Conservation (phyloP, 805 yeast genomes). For the Starmera dryadoides region DNA sequence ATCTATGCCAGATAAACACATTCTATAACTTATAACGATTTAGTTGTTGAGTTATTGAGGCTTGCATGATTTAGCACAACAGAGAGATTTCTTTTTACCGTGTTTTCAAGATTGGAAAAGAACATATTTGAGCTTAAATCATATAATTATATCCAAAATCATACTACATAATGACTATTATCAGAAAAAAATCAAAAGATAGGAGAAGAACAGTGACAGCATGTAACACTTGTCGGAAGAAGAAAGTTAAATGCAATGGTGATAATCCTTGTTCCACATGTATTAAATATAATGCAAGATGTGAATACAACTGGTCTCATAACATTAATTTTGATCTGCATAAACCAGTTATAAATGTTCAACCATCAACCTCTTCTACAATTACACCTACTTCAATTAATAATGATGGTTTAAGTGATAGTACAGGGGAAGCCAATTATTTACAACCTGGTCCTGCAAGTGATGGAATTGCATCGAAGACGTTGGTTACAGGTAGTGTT, state of each 20-base stretch:
- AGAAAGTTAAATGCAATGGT: not conserved
- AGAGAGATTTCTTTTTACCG: too few relatives aligned
- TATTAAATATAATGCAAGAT: not conserved
- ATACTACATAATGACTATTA: too few relatives aligned
- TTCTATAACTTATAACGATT: too few relatives aligned
- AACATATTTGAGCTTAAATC: too few relatives aligned
- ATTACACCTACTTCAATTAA: not conserved
- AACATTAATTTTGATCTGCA: not conserved
- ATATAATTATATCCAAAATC: too few relatives aligned
- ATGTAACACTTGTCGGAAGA: not conserved
- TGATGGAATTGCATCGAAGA: not conserved
- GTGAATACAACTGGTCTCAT: not conserved
- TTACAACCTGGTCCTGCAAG: not conserved
- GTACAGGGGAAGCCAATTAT: not conserved
- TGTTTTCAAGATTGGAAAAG: too few relatives aligned
- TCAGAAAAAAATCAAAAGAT: too few relatives aligned
- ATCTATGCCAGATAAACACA: too few relatives aligned
- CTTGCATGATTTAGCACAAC: too few relatives aligned
- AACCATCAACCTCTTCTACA: not conserved
- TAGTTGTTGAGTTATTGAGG: too few relatives aligned
- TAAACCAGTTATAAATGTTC: not conserved
- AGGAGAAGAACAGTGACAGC: not conserved
- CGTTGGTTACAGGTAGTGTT: too few relatives aligned
- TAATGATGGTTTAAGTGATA: not conserved
- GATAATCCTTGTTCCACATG: not conserved